Evolutionary conservation across 23 red algal genomes (phyloP), one percentile per base, ranked within the genome.

Genomic region (Gracilaria gracilis): DNA sequence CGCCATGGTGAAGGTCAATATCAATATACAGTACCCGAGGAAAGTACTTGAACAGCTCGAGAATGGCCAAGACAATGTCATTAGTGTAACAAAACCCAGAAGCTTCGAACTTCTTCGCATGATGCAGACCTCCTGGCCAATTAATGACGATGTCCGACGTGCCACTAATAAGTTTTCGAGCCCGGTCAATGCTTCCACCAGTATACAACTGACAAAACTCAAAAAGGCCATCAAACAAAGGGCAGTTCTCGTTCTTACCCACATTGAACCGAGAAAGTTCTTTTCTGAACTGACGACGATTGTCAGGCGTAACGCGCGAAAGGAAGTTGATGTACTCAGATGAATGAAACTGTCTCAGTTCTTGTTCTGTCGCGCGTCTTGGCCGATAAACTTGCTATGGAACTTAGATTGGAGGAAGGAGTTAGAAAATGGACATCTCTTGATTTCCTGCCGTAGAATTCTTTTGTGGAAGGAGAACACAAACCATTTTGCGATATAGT

Each of bases 1-100:
- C 91, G 3, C 91, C 91, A 55, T 94, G 91, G 59, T 94, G 91
- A 21, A 94, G 59, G 57, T 93, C 90, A 27, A 93, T 93, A 76
- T 93, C 90, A 57, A 93, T 84, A 50, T 93, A 93, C 25, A 93
- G 65, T 23, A 93, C 80, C 0, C 90, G 59, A 17, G 90, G 61
- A 67, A 42, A 93, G 67, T 72, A 93, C 40, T 76, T 69, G 36
- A 93, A 70, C 16, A 93, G 66, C 90, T 93, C 90, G 1, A 93
- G 42, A 20, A 93, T 93, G 4, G 53, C 79, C 34, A 93, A 31
- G 39, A 93, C 90, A 59, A 93, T 93, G 80, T 93, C 90, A 27
- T 93, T 93, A 23, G 79, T 80, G 53, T 93, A 93, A 33, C 90
- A 93, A 42, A 93, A 93, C 25, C 90, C 90, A 32, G 90, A 79